These are phyloP conservation scores for Eucalyptus tenuipes DNA, from an alignment of 345 rosid genomes.

Conservation along the genomic window DNA sequence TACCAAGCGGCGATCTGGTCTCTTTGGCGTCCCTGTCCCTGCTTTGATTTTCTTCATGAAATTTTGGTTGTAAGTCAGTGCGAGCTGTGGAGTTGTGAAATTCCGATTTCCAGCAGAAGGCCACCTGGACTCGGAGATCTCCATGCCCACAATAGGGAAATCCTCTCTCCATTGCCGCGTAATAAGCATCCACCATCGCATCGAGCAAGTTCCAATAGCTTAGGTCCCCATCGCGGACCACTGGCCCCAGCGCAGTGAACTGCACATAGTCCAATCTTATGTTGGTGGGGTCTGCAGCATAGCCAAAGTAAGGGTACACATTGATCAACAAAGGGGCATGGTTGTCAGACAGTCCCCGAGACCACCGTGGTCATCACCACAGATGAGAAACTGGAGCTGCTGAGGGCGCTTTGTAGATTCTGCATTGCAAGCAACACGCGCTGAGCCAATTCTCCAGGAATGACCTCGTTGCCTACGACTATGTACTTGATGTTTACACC, in stretches of 20 bases:
- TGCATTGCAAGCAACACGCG: conserved; percentile 2
- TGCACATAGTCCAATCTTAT: conserved; percentile 13
- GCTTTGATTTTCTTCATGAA: background rate
- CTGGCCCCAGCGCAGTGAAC: background rate
- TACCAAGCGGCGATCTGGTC: too few relatives aligned
- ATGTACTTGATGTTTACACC: conserved; percentile 9
- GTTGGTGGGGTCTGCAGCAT: conserved; percentile 1
- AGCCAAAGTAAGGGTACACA: conserved; percentile 30
- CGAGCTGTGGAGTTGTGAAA: background rate
- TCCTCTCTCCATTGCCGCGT: conserved; percentile 10
- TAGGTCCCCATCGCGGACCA: too few relatives aligned
- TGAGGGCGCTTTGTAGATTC: conserved; percentile 5
- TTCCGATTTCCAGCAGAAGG: background rate
- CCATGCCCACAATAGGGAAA: background rate
- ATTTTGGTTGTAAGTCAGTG: background rate
- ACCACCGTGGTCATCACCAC: conserved; percentile 11
- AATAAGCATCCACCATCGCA: too few relatives aligned
- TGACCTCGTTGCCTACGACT: conserved; percentile 28
- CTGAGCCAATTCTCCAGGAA: conserved; percentile 1
- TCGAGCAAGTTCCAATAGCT: too few relatives aligned
- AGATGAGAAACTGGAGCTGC: background rate
- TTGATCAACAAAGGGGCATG: conserved; percentile 19
- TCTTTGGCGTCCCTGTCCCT: too few relatives aligned
- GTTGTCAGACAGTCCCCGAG: background rate
- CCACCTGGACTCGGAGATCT: background rate